Evolutionary conservation across 768 basidiomycete genomes (phyloP), one percentile per base, ranked within the genome.

Genomic region (Saitozyma sp.): DNA sequence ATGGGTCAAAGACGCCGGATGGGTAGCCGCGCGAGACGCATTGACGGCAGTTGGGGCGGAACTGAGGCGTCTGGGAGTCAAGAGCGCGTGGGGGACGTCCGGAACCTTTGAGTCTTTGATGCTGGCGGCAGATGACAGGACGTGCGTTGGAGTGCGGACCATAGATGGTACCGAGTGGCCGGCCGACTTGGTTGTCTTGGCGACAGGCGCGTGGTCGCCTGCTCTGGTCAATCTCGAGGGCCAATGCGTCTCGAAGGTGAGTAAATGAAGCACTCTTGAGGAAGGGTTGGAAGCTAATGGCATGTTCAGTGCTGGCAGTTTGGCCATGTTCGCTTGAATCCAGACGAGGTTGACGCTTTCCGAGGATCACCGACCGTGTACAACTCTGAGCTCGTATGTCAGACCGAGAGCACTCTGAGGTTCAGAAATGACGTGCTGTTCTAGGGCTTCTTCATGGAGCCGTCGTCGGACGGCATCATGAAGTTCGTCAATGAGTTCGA

Each of bases 391-490:
- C 63, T 74, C 50, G 75, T 74, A 58, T 56, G 72, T 76, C 29
- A 29, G 29, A 5, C 29, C 29, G 29, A 29, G 29, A 29, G 29
- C 5, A 29, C 29, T 29, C 29, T 2, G 29, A 29, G 29, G 2
- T 29, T 29, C 29, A 5, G 29, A 29, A 5, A 2, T 29, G 29
- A 29, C 29, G n/a, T 29, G 5, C 29, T 29, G 2, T 29, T 2
- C 29, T 20, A 76, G 65, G 78, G 78, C 6, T 79, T 79, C 66
- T 74, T 72, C 64, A 68, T 79, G 46, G 76, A 79, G 59, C 76
- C 75, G 9, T 57, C 48, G 48, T 50, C 56, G 49, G 68, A 52
- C 13, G 39, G n/a, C 45, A 3, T 75, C 13, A 54, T 77, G 52
- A 76, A 77, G 57, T 53, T 76, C 3, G 71, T 69, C 66, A 72